Evolutionary conservation across 345 rosid species (phyloP).

Genomic region (Cardamine occulta): DNA sequence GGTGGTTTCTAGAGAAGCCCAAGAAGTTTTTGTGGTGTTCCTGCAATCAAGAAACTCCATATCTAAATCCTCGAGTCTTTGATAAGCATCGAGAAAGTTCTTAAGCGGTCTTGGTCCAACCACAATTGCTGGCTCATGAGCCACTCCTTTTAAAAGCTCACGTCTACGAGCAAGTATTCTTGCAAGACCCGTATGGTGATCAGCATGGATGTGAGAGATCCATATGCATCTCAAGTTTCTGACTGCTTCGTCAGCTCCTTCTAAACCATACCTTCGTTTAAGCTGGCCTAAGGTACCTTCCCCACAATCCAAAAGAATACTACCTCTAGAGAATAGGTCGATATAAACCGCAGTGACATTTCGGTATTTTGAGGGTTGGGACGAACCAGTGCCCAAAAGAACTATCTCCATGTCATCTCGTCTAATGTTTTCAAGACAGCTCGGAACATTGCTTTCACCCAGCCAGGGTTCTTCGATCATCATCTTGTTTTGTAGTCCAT

Average conservation of each 20-base stretch:
- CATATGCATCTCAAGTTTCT: constrained; percentile 77
- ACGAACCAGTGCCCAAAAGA: constrained; percentile 95
- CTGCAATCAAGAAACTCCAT: constrained; percentile 92
- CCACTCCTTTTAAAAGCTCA: constrained; percentile 61
- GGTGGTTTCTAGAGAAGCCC: constrained; percentile 56
- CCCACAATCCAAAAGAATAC: constrained; percentile 89
- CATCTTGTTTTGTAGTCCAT: constrained; percentile 44
- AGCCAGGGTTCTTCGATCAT: constrained; percentile 87
- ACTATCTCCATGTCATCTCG: constrained; percentile 94
- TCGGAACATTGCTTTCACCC: constrained; percentile 61
- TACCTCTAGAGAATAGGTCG: constrained; percentile 80
- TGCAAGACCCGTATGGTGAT: constrained; percentile 91
- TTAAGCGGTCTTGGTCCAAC: constrained; percentile 86
- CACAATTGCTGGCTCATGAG: constrained; percentile 85
- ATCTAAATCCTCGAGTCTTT: constrained; percentile 87
- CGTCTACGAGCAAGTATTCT: constrained; percentile 86
- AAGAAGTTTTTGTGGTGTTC: constrained; percentile 66
- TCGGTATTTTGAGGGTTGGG: constrained; percentile 95
- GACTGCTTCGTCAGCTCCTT: constrained; percentile 80
- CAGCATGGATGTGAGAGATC: constrained; percentile 99
- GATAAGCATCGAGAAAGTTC: constrained; percentile 84
- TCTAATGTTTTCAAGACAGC: constrained; percentile 76
- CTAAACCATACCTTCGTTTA: constrained; percentile 86
- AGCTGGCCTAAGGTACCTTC: constrained; percentile 97
- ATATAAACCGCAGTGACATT: constrained; percentile 82